Evolutionary conservation across 805 yeast genomes (phyloP).

Genomic region (Kluyveromyces nonfermentans): DNA sequence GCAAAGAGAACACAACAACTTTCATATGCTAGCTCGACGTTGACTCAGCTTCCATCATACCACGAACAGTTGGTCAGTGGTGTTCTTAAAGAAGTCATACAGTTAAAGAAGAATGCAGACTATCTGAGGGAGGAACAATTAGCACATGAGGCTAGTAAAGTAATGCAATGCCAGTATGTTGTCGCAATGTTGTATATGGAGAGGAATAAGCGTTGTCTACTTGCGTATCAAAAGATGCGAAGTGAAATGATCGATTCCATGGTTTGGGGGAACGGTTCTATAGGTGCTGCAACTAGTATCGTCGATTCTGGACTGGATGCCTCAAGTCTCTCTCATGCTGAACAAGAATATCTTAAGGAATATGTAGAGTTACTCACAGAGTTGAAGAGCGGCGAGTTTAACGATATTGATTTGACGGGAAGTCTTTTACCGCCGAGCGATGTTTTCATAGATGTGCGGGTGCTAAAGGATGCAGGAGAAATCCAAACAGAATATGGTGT

Average conservation of each 20-base stretch:
- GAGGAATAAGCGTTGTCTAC: slow-evolving; percentile 78
- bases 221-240: slow-evolving; percentile 74
- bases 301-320: slow-evolving; percentile 17
- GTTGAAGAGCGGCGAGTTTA: slow-evolving; percentile 60
- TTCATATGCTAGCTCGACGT: slow-evolving; percentile 27
- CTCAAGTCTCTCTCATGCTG: slow-evolving; percentile 60
- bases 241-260: slow-evolving; percentile 56
- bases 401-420: slow-evolving; percentile 82
- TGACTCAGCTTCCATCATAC: slow-evolving; percentile 43
- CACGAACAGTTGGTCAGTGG: slow-evolving; percentile 62
- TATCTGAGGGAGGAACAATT: slow-evolving; percentile 30
- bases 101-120: slow-evolving; percentile 49
- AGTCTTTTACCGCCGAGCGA: slow-evolving; percentile 85
- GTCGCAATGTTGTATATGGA: slow-evolving; percentile 64
- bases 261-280: slow-evolving; percentile 59
- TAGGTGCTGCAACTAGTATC: slow-evolving; percentile 18
- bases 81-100: slow-evolving; percentile 62
- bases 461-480: slow-evolving; percentile 89
- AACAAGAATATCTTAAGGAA: slow-evolving; percentile 64
- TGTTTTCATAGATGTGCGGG: slow-evolving; percentile 89
- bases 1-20: slow-evolving; percentile 70
- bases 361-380: slow-evolving; percentile 66
- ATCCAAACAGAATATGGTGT: slow-evolving; percentile 97
- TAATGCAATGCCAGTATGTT: slow-evolving; percentile 48
- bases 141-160: slow-evolving; percentile 31